Percentiles rank a stretch among this genome's conserved stretches.
Evolutionary conservation across 352 stramenopile genomes (phyloP).

Genomic region (Peronosclerospora sorghi): DNA sequence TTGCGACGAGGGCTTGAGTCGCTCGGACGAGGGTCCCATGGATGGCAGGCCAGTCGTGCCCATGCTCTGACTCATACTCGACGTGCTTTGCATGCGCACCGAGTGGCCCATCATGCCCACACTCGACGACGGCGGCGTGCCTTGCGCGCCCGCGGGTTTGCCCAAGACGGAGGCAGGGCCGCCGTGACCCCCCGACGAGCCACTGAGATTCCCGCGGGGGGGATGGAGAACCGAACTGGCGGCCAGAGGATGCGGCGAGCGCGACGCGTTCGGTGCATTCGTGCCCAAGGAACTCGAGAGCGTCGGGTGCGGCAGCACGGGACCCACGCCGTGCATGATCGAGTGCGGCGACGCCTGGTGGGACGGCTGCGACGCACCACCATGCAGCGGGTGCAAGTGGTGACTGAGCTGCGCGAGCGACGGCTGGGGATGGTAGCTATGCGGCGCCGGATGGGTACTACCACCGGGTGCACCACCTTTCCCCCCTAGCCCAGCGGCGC

Average conservation of each 20-base stretch:
- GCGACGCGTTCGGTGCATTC: conserved; percentile 25
- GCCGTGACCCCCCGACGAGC: conserved; percentile 11
- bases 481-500: conserved; percentile 18
- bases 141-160: conserved; percentile 31
- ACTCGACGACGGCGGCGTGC: conserved; percentile 12
- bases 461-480: conserved; percentile 24
- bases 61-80: conserved; percentile 37
- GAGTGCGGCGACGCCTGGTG: conserved; percentile 16
- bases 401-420: conserved; percentile 57
- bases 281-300: conserved; percentile 45
- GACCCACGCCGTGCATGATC: conserved; percentile 48
- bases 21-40: conserved; percentile 20
- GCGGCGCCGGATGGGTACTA: conserved; percentile 17
- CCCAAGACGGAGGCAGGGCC: conserved; percentile 39
- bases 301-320: conserved; percentile 50
- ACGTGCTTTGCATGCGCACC: conserved; percentile 45
- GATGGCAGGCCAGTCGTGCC: conserved; percentile 19
- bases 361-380: conserved; percentile 23
- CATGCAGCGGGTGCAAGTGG: conserved; percentile 62
- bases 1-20: conserved; percentile 21
- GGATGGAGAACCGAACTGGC: conserved; percentile 62
- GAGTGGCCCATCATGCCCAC: conserved; percentile 39
- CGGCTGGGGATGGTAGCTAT: conserved; percentile 58
- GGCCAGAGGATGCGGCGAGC: conserved; percentile 53
- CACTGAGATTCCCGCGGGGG: conserved; percentile 30